Evolutionary conservation across 345 rosid genomes (phyloP), one percentile per base, ranked within the genome.

Genomic region (Aquilaria malaccensis): DNA sequence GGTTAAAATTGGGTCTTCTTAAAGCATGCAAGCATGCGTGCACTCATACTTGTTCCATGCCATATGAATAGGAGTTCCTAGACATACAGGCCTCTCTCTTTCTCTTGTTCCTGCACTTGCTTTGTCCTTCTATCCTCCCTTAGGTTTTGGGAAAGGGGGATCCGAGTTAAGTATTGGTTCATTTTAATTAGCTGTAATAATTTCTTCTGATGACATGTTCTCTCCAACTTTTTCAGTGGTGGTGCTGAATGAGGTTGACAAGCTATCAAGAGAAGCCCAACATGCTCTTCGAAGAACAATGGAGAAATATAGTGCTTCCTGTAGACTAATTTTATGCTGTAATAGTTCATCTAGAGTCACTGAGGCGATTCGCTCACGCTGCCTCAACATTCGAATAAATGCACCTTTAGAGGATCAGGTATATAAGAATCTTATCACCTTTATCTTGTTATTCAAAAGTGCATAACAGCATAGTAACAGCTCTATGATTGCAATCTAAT

Each of bases 241-340:
- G 56, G 96, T 94, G 70, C 85, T 94, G 70, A 90, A 94, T 79
- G 99, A 94, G 76, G 99, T 91, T 61, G 96, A 91, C 93, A 94
- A 86, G 79, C 99, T 94, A 58, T 94, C 96, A 58, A 83, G 99
- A 82, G 97, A 91, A 78, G 99, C 99, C 30, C 99, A 94, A 6
- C 96, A 91, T 83, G 86, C 99, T 70, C 91, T 90, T 30, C 88
- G 99, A 60, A 83, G 97, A 80, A 90, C 99, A 51, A 94, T 94
- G 97, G 99, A 94, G 85, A 94, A 94, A 59, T 94, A 91, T 59
- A 91, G 97, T 74, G 65, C 93, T 55, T 91, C 80, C 56, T 94
- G 99, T 74, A 82, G 95, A 55, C 82, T 94, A 62, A 86, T 94
- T 69, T 83, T 91, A 52, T 94, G 96, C 78, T 86, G 99, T 68